A percentile compares a stretch with the other conserved stretches of the same genome.
Conservation (phyloP, 2,329 filamentous ascomycete species). For the Colletotrichum sp. region DNA sequence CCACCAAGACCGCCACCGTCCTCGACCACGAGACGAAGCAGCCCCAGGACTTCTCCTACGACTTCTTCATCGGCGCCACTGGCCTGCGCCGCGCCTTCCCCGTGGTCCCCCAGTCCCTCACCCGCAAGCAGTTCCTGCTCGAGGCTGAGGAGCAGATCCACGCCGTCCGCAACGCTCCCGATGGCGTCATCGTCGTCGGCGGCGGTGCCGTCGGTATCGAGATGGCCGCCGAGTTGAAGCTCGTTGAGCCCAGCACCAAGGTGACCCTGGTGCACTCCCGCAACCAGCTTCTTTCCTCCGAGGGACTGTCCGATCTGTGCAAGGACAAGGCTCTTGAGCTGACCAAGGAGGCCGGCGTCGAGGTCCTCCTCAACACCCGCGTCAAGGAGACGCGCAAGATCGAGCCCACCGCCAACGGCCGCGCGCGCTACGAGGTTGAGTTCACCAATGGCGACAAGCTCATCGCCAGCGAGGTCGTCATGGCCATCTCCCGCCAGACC, state of each 20-base stretch:
- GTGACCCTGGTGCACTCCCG: constrained; percentile 81
- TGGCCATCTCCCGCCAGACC: constrained; percentile 68
- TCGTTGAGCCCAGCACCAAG: constrained; percentile 64
- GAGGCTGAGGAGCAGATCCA: constrained; percentile 68
- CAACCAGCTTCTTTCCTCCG: constrained; percentile 72
- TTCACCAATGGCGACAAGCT: constrained; percentile 67
- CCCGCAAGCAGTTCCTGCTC: constrained; percentile 64
- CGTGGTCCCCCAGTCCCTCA: constrained; percentile 71
- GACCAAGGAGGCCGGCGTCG: constrained; percentile 66
- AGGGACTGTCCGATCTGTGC: constrained; percentile 73
- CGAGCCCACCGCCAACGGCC: constrained; percentile 41
- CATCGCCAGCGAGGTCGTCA: constrained; percentile 68
- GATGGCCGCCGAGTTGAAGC: constrained; percentile 80
- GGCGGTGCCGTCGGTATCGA: constrained; percentile 82
- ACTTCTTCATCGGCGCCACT: constrained; percentile 77
- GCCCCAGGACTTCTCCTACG: constrained; percentile 59
- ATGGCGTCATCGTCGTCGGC: constrained; percentile 75
- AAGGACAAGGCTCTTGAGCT: constrained; percentile 66
- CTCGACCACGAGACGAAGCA: constrained; percentile 51
- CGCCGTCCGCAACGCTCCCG: constrained; percentile 52
- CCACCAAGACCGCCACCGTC: constrained; percentile 63
- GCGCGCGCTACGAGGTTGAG: constrained; percentile 50
- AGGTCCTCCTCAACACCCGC: constrained; percentile 67
- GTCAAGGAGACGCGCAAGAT: constrained; percentile 54
- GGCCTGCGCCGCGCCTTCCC: constrained; percentile 75